These are phyloP conservation scores for Cladobotryum protrusum DNA, from an alignment of 2,329 filamentous ascomycete genomes.

Conservation along the genomic window DNA sequence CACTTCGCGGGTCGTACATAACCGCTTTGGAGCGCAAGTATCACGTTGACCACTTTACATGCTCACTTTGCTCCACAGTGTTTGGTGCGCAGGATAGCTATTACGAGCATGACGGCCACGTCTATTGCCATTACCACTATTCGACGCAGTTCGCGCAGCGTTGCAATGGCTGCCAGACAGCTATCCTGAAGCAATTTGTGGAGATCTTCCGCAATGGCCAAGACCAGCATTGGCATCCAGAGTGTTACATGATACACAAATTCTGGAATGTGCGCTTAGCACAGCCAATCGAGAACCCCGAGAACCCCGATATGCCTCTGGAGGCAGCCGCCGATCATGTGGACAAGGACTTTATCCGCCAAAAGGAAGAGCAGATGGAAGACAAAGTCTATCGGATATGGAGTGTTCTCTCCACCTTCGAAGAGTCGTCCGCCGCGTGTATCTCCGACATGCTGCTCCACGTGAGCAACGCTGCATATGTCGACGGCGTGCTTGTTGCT, in stretches of 20 bases:
- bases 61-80: constrained; percentile 93
- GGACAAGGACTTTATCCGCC: constrained; percentile 68
- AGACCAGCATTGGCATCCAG: constrained; percentile 98
- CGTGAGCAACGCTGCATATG: constrained; percentile 94
- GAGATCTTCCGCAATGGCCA: constrained; percentile 97
- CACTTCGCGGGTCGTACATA: constrained; percentile 93
- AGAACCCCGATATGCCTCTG: constrained; percentile 26
- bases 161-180: constrained; percentile 94
- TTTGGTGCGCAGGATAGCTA: constrained; percentile 98
- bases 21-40: constrained; percentile 97
- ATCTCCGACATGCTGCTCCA: constrained; percentile 99
- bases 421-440: constrained; percentile 94
- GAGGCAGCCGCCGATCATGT: constrained; percentile 44
- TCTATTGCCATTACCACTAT: constrained; percentile 98
- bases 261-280: constrained; percentile 96
- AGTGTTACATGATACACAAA: constrained; percentile 99
- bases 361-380: constrained; percentile 90
- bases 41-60: constrained; percentile 98
- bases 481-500: constrained; percentile 89
- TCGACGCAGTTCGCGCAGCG: constrained; percentile 94
- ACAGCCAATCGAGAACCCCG: constrained; percentile 47
- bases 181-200: constrained; percentile 97
- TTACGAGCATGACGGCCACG: constrained; percentile 93
- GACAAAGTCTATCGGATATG: constrained; percentile 97
- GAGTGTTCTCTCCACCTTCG: constrained; percentile 94